Evolutionary conservation across 345 rosid species (phyloP).

Genomic region (Trapa incisa): DNA sequence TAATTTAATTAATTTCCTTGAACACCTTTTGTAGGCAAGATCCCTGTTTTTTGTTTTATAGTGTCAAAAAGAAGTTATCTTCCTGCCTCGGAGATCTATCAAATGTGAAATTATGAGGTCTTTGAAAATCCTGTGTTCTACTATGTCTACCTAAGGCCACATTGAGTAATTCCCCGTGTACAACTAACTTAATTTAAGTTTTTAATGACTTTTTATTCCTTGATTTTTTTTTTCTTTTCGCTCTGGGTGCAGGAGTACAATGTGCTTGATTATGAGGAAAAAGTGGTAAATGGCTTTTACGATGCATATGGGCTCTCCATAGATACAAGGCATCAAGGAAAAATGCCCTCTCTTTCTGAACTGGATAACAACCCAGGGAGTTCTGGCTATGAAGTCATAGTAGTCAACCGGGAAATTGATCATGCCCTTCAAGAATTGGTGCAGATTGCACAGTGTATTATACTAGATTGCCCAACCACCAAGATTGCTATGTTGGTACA

Average conservation of each 20-base stretch:
- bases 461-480: slow-evolving; percentile 55
- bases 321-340: slow-evolving; percentile 43
- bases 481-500: slow-evolving; percentile 59
- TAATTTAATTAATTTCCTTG: neutral
- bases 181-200: neutral
- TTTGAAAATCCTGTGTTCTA: neutral
- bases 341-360: slow-evolving; percentile 78
- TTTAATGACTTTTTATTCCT: slow-evolving; percentile 10
- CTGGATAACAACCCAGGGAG: slow-evolving; percentile 61
- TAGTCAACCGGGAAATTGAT: slow-evolving; percentile 66
- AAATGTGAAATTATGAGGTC: neutral
- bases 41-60: neutral
- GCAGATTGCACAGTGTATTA: slow-evolving; percentile 72
- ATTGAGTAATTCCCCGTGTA: neutral
- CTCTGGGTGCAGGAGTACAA: slow-evolving; percentile 57
- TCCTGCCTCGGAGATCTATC: neutral
- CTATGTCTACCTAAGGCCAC: neutral
- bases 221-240: slow-evolving; percentile 6
- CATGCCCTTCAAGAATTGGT: slow-evolving; percentile 63
- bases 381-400: slow-evolving; percentile 71
- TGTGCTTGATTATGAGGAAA: slow-evolving; percentile 91
- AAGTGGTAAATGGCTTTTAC: slow-evolving; percentile 88
- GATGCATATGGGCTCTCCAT: slow-evolving; percentile 63
- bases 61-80: neutral
- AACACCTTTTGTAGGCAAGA: neutral